A percentile compares a stretch with the other conserved stretches of the same genome.
Conservation (phyloP, 345 rosid genomes). For the Boechera retrofracta region DNA sequence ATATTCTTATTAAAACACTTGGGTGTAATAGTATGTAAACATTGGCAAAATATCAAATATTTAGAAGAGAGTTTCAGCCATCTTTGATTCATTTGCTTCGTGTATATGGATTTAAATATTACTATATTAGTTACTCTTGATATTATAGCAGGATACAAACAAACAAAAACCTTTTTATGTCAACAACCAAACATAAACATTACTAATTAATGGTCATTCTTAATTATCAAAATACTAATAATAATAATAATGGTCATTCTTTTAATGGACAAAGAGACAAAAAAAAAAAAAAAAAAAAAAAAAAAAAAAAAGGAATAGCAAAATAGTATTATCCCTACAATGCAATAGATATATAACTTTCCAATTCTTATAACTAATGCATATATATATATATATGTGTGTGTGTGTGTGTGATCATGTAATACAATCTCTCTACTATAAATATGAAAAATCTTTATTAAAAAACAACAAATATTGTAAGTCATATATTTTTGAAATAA, state of each 20-base stretch:
- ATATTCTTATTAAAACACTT: not conserved
- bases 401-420: too few relatives aligned
- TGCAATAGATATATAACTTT: not conserved
- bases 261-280: not conserved
- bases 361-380: too few relatives aligned
- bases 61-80: not conserved
- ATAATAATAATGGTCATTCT: not conserved
- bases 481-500: too few relatives aligned
- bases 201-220: too few relatives aligned
- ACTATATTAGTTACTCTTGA: not conserved
- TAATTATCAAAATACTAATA: too few relatives aligned
- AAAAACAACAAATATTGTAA: too few relatives aligned
- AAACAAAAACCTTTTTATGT: not conserved
- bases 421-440: too few relatives aligned
- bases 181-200: not conserved
- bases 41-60: slow-evolving; percentile 4
- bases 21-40: not conserved
- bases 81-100: slow-evolving; percentile 3
- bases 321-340: not conserved
- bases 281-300: too few relatives aligned
- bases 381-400: too few relatives aligned
- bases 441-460: too few relatives aligned
- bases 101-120: not conserved
- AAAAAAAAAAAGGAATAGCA: not conserved
- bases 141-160: not conserved